phyloP scores from a whole-genome alignment of 345 rosid species.

The Trapa bicornis region DNA sequence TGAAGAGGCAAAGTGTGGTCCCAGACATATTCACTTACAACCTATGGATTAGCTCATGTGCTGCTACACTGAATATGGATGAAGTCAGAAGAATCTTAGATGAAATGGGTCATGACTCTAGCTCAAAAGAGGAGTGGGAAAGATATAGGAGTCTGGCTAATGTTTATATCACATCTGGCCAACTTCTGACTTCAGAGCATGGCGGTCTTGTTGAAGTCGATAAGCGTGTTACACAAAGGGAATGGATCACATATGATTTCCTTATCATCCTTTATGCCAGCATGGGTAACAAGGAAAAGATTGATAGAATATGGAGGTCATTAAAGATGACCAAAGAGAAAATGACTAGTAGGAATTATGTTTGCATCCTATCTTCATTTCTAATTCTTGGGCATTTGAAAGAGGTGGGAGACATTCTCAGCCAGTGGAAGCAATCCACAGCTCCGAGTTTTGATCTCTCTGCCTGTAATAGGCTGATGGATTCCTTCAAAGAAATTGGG shows the following conservation, averaged over 20 bases:
- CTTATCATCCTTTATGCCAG: conserved; percentile 66
- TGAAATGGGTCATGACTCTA: conserved; percentile 47
- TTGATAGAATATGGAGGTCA: conserved; percentile 89
- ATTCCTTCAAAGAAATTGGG: conserved; percentile 37
- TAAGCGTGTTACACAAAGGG: conserved; percentile 56
- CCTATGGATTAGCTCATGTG: conserved; percentile 83
- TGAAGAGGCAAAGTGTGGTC: conserved; percentile 43
- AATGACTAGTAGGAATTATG: conserved; percentile 70
- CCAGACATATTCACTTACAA: conserved; percentile 80
- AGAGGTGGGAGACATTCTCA: conserved; percentile 61
- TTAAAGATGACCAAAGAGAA: conserved; percentile 70
- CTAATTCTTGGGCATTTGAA: conserved; percentile 56
- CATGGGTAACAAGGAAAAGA: conserved; percentile 56
- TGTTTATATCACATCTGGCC: conserved; percentile 42
- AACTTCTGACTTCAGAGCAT: conserved; percentile 30
- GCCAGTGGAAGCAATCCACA: conserved; percentile 71
- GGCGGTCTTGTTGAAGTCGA: conserved; percentile 46
- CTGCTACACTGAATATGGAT: conserved; percentile 45
- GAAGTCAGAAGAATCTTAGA: conserved; percentile 48
- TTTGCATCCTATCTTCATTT: conserved; percentile 64
- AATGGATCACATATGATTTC: conserved; percentile 85
- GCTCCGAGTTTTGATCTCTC: conserved; percentile 43
- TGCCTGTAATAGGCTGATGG: conserved; percentile 44
- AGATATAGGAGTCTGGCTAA: conserved; percentile 40
- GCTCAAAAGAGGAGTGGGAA: conserved; percentile 44